Evolutionary conservation across 176 grass and related monocot genomes (phyloP), one percentile per base, ranked within the genome.

Genomic region (Hordeum vulgare): DNA sequence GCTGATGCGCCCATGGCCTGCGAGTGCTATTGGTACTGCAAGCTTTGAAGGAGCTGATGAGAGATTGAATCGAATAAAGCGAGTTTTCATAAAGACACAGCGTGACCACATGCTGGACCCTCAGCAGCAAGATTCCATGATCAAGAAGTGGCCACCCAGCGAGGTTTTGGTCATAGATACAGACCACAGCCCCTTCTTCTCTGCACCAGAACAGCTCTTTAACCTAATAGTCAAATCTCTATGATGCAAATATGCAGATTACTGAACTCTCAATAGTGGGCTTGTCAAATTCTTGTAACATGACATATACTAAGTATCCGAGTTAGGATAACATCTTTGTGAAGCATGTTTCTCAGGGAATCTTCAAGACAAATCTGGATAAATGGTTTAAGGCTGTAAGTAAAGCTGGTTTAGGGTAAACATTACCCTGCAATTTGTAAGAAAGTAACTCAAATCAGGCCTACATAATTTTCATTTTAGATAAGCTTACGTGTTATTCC

Each of bases 131-230:
- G 88, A 91, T 51, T 85, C 83, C 58, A 94, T 94, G 92, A 88
- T 94, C 80, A 85, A 82, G 65, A 82, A 87, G 59, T 94, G 88
- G 92, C 92, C 92, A 80, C 88, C 91, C 28, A 85, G 86, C 12
- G 88, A 94, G 24, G 84, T 91, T 83, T 75, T 90, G 75, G 81
- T 54, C 33, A 77, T 91, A 66, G 89, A 91, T 63, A 85, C 84
- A 2, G 89, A 91, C 77, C 92, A 94, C 44, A 88, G 87, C 39
- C 92, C 87, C 58, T 94, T 94, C 82, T 94, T 94, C 82, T 91
- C 90, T 42, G 93, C 87, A 56, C 81, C 87, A 36, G 66, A 66
- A 56, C 60, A 88, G 17, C 87, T 92, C 21, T 89, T 81, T 56
- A 71, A 87, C 54, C 62, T 94, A 33, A 89, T 94, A 59, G 51